Percentiles rank a stretch among this genome's conserved stretches.
Conservation (phyloP, 2,329 filamentous ascomycete species). For the Laburnicola sp. region DNA sequence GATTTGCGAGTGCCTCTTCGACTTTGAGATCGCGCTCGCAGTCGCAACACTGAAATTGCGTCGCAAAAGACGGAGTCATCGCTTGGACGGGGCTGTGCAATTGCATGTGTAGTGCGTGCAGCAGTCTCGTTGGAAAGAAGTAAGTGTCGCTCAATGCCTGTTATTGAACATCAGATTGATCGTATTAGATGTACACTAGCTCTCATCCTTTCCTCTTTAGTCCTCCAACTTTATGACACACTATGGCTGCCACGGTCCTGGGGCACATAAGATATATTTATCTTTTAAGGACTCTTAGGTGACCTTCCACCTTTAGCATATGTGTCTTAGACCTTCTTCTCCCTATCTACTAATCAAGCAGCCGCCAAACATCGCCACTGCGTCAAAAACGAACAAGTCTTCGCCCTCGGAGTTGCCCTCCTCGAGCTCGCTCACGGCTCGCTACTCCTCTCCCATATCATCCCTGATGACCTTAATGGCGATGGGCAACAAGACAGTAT, state of each 20-base stretch:
- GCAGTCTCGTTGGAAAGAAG: too few relatives aligned
- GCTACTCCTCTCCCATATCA: constrained; percentile 1
- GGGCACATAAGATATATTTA: constrained; percentile 10
- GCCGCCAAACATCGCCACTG: not conserved
- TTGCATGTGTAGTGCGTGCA: too few relatives aligned
- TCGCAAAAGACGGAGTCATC: not conserved
- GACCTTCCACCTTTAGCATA: not conserved
- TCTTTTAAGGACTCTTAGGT: constrained; percentile 1
- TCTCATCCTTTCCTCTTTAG: too few relatives aligned
- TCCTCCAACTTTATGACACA: constrained; percentile 7
- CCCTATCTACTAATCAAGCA: not conserved
- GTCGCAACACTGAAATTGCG: constrained; percentile 1
- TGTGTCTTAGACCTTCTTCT: constrained; percentile 1
- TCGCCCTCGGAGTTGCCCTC: constrained; percentile 17
- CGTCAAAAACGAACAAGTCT: constrained; percentile 15
- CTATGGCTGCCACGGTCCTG: constrained; percentile 11
- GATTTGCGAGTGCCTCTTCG: not conserved
- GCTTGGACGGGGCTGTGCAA: too few relatives aligned
- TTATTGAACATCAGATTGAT: too few relatives aligned
- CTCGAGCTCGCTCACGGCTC: constrained; percentile 16
- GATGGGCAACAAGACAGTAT: constrained; percentile 5
- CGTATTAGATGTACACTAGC: too few relatives aligned
- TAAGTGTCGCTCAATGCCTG: too few relatives aligned
- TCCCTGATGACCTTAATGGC: constrained; percentile 12
- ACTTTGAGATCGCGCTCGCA: not conserved